Base-by-base conservation (phyloP, 2,329 filamentous ascomycete genomes). In the Ophiostoma sp. region DNA sequence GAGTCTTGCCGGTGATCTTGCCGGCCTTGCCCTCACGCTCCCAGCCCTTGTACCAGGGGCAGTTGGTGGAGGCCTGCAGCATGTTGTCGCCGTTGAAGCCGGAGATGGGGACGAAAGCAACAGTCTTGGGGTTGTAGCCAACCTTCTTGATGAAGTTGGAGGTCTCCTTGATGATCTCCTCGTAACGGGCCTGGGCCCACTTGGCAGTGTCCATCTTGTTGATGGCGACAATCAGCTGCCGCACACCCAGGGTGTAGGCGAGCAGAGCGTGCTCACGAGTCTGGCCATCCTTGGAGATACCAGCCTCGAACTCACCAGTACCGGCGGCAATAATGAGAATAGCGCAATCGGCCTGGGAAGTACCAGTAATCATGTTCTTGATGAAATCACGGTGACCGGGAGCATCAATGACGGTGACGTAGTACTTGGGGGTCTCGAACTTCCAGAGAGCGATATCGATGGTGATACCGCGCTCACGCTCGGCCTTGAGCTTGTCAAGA, bases 281-380 rank as follows among this genome's bases (percentile, higher is more conserved):
- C 92, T 99, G 95, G 85, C 95, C 95, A 93, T 98, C 95, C 93
- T 99, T 99, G 90, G 95, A 98, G 92, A 99, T 99, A 98, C 95
- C 95, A 91, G 95, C 95, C 90, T 99, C 95, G 90, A 99, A 99
- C 90, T 99, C 95, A 97, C 95, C 95, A 93, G 93, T 97, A 89
- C 95, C 95, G 81, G 95, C 93, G 80, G 94, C 95, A 86, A 99
- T 99, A 87, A 99, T 98, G 88, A 99, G 94, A 84, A 99, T 93
- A 81, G 95, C 95, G 87, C 95, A 98, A 83, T 99, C 95, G 79
- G 95, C 95, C 91, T 98, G 95, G 84, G 95, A 99, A 82, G 95
- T 98, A 94, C 95, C 95, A 91, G 95, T 98, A 85, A 99, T 99
- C 95, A 99, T 99, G 94, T 98, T 99, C 94, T 99, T 99, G 93